Evolutionary conservation across 352 stramenopile genomes (phyloP), one percentile per base, ranked within the genome.

Genomic region (Pythium apleroticum): DNA sequence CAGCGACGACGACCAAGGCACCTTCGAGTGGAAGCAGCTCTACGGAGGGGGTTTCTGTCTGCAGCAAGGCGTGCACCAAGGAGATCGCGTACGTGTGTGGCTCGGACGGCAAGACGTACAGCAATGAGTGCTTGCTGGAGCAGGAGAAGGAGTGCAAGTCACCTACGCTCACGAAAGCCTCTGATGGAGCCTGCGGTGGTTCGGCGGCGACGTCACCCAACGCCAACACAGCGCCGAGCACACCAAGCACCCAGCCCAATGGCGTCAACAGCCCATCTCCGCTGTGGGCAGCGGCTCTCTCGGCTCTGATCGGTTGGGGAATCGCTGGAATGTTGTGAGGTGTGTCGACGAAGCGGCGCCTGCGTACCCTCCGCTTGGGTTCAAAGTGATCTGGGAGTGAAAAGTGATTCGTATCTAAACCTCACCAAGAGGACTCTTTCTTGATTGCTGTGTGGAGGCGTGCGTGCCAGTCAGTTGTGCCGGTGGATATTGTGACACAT

Each of bases 41-140:
- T 2, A 50, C 31, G 6, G 64, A 31, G 41, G 55, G 43, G 15
- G 31, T 22, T 9, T 45, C 4, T 19, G 25, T 33, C 20, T 73
- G 57, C 57, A 46, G 20, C 6, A 62, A 57, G 39, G 43, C 24
- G 4, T 69, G 63, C 48, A 69, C 63, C n/a, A 69, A 69, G 39
- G 63, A 69, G 17, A 63, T 69, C 45, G 48, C 53, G 5, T 69
- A 37, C 31, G 63, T 68, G 1, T 72, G 65, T 46, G 59, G 60
- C 43, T 66, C 64, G 24, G 57, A 71, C 31, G 52, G 48, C 25
- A 57, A 59, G 52, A 63, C 57, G 15, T 72, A 68, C 60, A 24
- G 27, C 10, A 68, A 72, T 48, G n/a, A 58, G 22, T 68, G 65
- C 25, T 22, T 63, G 17, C 35, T 63, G 14, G 35, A 64, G 11